Evolutionary conservation across 2,329 filamentous ascomycete genomes (phyloP).

Genomic region (Aspergillus spinulosporus): DNA sequence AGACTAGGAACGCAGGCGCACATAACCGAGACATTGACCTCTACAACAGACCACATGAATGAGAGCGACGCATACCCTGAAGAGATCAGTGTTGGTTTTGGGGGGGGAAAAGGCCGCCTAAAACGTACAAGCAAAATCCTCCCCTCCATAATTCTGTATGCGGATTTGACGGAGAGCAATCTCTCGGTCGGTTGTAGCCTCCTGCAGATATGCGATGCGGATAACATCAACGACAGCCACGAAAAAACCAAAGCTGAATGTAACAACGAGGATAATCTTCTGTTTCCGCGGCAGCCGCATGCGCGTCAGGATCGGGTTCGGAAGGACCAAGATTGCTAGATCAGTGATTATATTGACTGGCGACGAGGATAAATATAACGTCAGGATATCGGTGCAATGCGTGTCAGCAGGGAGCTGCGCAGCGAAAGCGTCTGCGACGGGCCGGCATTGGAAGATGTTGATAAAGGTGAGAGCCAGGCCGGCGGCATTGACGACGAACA

Average conservation of each 20-base stretch:
- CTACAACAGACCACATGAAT: slow-evolving; percentile 91
- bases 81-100: background rate
- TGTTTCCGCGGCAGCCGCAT: slow-evolving; percentile 84
- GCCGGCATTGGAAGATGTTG: slow-evolving; percentile 83
- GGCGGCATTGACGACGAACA: slow-evolving; percentile 75
- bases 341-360: slow-evolving; percentile 93
- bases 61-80: slow-evolving; percentile 77
- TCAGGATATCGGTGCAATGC: slow-evolving; percentile 62
- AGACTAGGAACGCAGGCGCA: slow-evolving; percentile 90
- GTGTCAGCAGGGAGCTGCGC: slow-evolving; percentile 48
- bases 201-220: slow-evolving; percentile 84
- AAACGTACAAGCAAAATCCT: slow-evolving; percentile 55
- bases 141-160: slow-evolving; percentile 42
- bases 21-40: slow-evolving; percentile 86
- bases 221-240: slow-evolving; percentile 86
- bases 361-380: slow-evolving; percentile 70
- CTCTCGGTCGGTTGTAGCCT: slow-evolving; percentile 55
- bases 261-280: slow-evolving; percentile 82
- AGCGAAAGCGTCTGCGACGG: slow-evolving; percentile 68
- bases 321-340: slow-evolving; percentile 79
- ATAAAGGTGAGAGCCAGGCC: slow-evolving; percentile 79
- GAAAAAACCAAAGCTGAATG: slow-evolving; percentile 84
- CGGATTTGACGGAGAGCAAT: slow-evolving; percentile 29
- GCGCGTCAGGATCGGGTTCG: slow-evolving; percentile 81
- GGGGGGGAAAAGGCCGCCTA: background rate